These are phyloP conservation scores for Datisca glomerata DNA, from an alignment of 306 rosid genomes.

Conservation along the genomic window DNA sequence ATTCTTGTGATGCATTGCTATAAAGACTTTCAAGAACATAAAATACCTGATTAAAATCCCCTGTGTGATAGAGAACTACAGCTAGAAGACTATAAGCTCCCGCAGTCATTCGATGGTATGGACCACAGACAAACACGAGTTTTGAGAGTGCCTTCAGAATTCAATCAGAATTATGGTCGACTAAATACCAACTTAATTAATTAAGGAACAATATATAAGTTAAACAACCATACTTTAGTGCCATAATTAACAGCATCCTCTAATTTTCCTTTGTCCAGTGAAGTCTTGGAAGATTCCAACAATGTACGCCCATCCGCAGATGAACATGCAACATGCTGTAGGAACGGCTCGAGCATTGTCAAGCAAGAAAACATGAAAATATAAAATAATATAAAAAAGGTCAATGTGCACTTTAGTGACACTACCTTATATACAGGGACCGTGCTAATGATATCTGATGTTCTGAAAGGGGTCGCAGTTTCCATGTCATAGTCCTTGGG, in stretches of 20 bases:
- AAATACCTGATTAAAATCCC: conserved; percentile 92
- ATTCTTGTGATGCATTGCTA: neutral
- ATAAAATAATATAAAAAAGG: neutral
- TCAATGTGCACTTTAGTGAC: neutral
- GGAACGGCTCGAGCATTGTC: conserved; percentile 11
- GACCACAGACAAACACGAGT: conserved; percentile 86
- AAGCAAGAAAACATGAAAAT: conserved; percentile 1
- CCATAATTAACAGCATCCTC: conserved; percentile 97
- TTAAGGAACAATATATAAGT: neutral
- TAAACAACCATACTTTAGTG: conserved; percentile 55
- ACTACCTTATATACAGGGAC: conserved; percentile 89
- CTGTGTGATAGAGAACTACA: conserved; percentile 92
- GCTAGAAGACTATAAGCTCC: conserved; percentile 99
- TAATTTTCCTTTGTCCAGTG: conserved; percentile 93
- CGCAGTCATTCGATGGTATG: conserved; percentile 97
- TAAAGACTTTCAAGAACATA: conserved; percentile 6
- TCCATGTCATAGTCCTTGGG: conserved; percentile 89
- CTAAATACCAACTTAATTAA: conserved; percentile 4
- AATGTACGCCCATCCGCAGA: conserved; percentile 97
- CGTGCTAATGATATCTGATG: conserved; percentile 75
- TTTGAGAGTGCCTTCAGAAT: conserved; percentile 78
- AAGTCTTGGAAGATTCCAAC: conserved; percentile 92
- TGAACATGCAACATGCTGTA: conserved; percentile 92
- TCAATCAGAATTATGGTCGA: conserved; percentile 16
- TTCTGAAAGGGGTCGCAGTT: conserved; percentile 55